These are phyloP conservation scores for Hibiscus trionum DNA, from an alignment of 345 rosid species.

Conservation along the genomic window DNA sequence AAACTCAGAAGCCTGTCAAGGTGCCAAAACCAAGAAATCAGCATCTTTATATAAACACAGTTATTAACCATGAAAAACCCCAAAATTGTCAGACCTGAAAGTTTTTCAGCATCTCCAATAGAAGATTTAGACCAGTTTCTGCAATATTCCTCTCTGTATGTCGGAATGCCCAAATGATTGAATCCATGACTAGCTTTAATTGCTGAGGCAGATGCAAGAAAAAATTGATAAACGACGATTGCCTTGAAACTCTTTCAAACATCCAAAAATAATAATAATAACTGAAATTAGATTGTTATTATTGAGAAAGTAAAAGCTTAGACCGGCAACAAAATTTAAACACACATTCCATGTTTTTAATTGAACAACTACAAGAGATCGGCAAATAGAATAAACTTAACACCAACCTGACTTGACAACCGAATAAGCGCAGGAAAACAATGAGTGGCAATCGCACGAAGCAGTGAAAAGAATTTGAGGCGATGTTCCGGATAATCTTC, in stretches of 20 bases:
- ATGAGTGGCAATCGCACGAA: constrained; percentile 90
- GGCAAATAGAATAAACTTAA: constrained; percentile 2
- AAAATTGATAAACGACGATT: not conserved
- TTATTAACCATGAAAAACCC: not conserved
- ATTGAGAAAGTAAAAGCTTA: not conserved
- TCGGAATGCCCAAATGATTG: constrained; percentile 99
- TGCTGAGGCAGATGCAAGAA: constrained; percentile 42
- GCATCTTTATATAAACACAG: constrained; percentile 5
- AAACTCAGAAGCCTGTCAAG: constrained; percentile 52
- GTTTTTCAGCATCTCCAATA: constrained; percentile 89
- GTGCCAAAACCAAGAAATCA: constrained; percentile 15
- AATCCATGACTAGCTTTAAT: constrained; percentile 96
- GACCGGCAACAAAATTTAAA: not conserved
- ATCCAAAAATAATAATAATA: not conserved
- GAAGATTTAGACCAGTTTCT: constrained; percentile 87
- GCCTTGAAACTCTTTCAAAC: constrained; percentile 5
- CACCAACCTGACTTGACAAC: constrained; percentile 85
- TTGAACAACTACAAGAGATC: not conserved
- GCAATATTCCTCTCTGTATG: constrained; percentile 99
- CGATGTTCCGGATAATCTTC: constrained; percentile 99
- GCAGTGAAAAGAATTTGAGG: constrained; percentile 92
- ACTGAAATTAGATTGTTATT: not conserved
- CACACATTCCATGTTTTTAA: not conserved
- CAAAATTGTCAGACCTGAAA: constrained; percentile 53
- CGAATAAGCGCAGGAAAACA: constrained; percentile 92